These are phyloP conservation scores for Diversispora eburnea DNA, from an alignment of 192 early-diverging fungal species.

Conservation along the genomic window DNA sequence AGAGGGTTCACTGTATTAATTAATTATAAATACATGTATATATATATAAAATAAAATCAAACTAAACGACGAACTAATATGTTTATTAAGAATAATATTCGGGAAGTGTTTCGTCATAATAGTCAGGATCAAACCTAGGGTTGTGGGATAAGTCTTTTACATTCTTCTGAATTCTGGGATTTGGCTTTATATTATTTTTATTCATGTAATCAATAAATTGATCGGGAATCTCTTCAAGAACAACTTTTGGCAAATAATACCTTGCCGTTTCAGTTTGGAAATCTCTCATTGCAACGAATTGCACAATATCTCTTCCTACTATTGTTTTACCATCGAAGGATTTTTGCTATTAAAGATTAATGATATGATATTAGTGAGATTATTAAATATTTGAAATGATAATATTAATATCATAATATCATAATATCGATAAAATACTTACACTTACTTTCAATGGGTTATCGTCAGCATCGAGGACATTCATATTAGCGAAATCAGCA, in stretches of 20 bases:
- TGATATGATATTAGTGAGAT: neutral
- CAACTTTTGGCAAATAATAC: conserved; percentile 36
- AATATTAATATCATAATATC: neutral
- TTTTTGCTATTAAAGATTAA: neutral
- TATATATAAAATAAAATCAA: too few species aligned
- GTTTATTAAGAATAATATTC: too few species aligned
- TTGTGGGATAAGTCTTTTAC: too few species aligned
- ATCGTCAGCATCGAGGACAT: conserved; percentile 49
- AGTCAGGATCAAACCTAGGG: too few species aligned
- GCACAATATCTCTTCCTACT: conserved; percentile 52
- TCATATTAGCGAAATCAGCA: conserved; percentile 50
- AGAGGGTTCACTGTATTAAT: too few species aligned
- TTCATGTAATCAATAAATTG: conserved; percentile 53
- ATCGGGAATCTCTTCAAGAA: conserved; percentile 53
- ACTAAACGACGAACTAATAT: too few species aligned
- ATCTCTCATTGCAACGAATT: conserved; percentile 53
- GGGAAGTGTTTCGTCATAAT: too few species aligned
- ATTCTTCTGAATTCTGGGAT: too few species aligned
- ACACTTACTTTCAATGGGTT: conserved; percentile 29
- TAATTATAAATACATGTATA: too few species aligned
- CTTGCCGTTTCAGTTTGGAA: conserved; percentile 19
- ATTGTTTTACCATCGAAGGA: neutral
- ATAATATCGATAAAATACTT: neutral
- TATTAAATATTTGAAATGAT: neutral
- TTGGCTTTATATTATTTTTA: conserved; percentile 34